Conservation (phyloP, 2,329 filamentous ascomycete genomes). For the Paramyrothecium sp. region DNA sequence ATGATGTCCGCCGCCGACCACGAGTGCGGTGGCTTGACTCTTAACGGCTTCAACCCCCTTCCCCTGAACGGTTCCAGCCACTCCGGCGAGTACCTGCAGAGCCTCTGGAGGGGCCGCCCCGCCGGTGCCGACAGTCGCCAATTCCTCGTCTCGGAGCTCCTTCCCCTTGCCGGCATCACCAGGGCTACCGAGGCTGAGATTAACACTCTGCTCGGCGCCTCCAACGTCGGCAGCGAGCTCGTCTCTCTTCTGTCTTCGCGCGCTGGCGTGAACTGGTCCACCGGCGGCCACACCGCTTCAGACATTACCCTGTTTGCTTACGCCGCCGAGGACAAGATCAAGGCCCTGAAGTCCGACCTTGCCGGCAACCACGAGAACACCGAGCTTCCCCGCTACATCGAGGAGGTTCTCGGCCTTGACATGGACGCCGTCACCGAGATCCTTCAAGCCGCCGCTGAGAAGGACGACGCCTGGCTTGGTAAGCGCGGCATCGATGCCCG, state of each 20-base stretch:
- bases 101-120: constrained; percentile 19
- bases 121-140: constrained; percentile 21
- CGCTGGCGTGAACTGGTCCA: constrained; percentile 31
- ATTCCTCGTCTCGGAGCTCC: constrained; percentile 20
- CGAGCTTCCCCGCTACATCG: constrained; percentile 24
- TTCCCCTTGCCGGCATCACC: constrained; percentile 25
- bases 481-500: neutral
- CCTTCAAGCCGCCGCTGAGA: neutral
- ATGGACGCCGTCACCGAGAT: constrained; percentile 21
- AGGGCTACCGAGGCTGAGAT: constrained; percentile 22
- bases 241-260: constrained; percentile 22
- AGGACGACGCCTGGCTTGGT: neutral
- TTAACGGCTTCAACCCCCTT: constrained; percentile 28
- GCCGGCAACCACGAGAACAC: constrained; percentile 27
- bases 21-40: constrained; percentile 35
- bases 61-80: constrained; percentile 19
- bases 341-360: constrained; percentile 18
- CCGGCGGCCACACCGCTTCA: constrained; percentile 32
- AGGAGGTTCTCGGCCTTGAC: constrained; percentile 21
- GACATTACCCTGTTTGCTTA: constrained; percentile 33
- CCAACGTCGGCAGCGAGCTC: constrained; percentile 21
- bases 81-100: constrained; percentile 24
- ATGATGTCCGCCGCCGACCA: constrained; percentile 36
- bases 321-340: constrained; percentile 18
- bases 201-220: constrained; percentile 15